Evolutionary conservation across 78 protist genomes (phyloP).

Genomic region (Dictyostelium brefeldianum): DNA sequence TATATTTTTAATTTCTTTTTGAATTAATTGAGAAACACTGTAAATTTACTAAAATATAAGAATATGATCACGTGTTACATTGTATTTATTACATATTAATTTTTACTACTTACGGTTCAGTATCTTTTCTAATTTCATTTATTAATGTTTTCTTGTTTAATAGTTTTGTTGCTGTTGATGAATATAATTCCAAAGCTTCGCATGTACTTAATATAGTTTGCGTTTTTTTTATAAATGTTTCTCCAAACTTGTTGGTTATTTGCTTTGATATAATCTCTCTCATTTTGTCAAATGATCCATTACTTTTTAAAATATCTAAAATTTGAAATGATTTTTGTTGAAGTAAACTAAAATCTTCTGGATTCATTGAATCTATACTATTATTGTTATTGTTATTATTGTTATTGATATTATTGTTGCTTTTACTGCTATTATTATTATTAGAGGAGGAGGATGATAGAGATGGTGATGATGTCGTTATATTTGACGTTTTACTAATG

Average conservation of each 20-base stretch:
- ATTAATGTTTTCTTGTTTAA: slow-evolving; percentile 42
- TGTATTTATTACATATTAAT: background rate
- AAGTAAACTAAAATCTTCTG: slow-evolving; percentile 10
- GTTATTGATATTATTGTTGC: background rate
- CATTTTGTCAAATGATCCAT: slow-evolving; percentile 67
- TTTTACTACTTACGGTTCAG: slow-evolving; percentile 28
- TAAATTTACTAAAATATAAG: background rate
- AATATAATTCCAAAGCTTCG: slow-evolving; percentile 8
- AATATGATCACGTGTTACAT: background rate
- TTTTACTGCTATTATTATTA: background rate
- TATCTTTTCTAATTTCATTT: slow-evolving; percentile 4
- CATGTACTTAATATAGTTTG: background rate
- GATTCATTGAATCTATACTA: slow-evolving; percentile 17
- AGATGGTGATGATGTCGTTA: background rate
- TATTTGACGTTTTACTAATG: too few species aligned
- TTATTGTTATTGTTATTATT: background rate
- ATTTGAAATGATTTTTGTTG: slow-evolving; percentile 66
- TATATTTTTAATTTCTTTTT: slow-evolving; percentile 45
- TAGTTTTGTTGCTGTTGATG: background rate
- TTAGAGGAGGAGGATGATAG: too few species aligned
- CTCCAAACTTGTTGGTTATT: background rate
- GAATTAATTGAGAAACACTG: slow-evolving; percentile 8
- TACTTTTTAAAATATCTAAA: slow-evolving; percentile 41
- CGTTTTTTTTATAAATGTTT: slow-evolving; percentile 1
- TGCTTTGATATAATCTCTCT: slow-evolving; percentile 52